Evolutionary conservation across 768 basidiomycete genomes (phyloP), one percentile per base, ranked within the genome.

Genomic region (Artomyces pyxidatus): DNA sequence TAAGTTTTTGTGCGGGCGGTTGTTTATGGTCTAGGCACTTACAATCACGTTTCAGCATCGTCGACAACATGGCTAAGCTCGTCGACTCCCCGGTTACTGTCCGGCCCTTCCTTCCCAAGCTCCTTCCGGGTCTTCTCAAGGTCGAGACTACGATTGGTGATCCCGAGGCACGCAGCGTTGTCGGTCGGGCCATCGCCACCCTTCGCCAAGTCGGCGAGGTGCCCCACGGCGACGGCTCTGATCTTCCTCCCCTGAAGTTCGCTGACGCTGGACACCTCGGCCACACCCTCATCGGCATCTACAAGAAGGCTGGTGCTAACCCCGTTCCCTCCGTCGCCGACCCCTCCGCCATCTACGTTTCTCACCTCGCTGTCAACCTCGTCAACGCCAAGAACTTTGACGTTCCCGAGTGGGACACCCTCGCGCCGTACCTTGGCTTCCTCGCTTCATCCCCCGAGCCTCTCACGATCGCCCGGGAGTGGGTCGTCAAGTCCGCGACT

Each of bases 61-160:
- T 88, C 63, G 94, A 97, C 74, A 97, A 96, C 81, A 97, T 97
- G 94, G 68, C 94, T 63, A 96, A 96, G 74, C 83, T 97, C 63
- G 94, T 97, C 63, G 93, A 95, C 72, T 95, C 91, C 23, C 79
- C 85, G 47, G 71, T 91, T 69, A 95, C 92, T 45, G 94, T 97
- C 69, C 87, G 94, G 62, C 94, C 94, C 51, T 97, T 97, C 86
- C 63, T 97, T 58, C 93, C 92, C 61, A 93, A 88, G 70, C 85
- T 97, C 28, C 83, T 97, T 59, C 94, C 94, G 22, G 92, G 89
- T 58, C 77, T 97, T 49, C 80, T 97, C 76, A 98, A 98, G 82
- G 85, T 95, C 56, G 88, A 95, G 76, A 78, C 79, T 52, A 80
- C 86, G 62, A 91, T 98, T 51, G 94, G 90, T 72, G 96, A 99